Evolutionary conservation across 805 yeast genomes (phyloP).

Genomic region (Henningerozyma blattae): DNA sequence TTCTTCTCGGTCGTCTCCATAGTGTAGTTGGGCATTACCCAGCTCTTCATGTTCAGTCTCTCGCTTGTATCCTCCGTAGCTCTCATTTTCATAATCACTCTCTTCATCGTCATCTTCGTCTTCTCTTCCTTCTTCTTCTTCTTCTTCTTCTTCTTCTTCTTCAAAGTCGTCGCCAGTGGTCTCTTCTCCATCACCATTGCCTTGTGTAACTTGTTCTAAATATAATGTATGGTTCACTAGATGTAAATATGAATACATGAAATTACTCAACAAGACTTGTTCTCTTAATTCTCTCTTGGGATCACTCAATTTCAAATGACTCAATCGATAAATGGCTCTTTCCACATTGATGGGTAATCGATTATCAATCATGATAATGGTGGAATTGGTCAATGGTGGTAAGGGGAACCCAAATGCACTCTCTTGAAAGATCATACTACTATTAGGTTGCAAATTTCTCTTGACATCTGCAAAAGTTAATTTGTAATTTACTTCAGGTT

Average conservation of each 20-base stretch:
- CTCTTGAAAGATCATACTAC: conserved; percentile 51
- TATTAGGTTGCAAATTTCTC: conserved; percentile 35
- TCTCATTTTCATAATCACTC: not conserved
- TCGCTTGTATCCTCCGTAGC: not conserved
- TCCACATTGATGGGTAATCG: conserved; percentile 93
- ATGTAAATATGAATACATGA: conserved; percentile 95
- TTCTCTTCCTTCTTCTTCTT: not conserved
- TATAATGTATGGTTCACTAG: conserved; percentile 85
- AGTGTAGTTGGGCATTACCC: not conserved
- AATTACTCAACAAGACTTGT: conserved; percentile 85
- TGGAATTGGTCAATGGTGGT: conserved; percentile 68
- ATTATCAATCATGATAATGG: conserved; percentile 69
- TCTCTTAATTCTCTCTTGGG: conserved; percentile 84
- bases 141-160: not conserved
- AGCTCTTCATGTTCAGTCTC: not conserved
- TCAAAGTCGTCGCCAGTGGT: conserved; percentile 1
- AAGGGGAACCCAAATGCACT: conserved; percentile 83
- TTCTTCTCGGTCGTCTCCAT: too few species aligned
- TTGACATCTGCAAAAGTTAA: conserved; percentile 25
- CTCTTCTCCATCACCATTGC: conserved; percentile 3
- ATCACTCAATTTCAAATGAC: conserved; percentile 89
- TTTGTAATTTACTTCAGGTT: conserved; percentile 11
- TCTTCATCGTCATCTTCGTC: not conserved
- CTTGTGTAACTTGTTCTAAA: conserved; percentile 48
- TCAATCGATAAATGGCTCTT: conserved; percentile 84